Base-by-base conservation (phyloP, 2,329 filamentous ascomycete genomes). In the Zelopaecilomyces penicillatus region DNA sequence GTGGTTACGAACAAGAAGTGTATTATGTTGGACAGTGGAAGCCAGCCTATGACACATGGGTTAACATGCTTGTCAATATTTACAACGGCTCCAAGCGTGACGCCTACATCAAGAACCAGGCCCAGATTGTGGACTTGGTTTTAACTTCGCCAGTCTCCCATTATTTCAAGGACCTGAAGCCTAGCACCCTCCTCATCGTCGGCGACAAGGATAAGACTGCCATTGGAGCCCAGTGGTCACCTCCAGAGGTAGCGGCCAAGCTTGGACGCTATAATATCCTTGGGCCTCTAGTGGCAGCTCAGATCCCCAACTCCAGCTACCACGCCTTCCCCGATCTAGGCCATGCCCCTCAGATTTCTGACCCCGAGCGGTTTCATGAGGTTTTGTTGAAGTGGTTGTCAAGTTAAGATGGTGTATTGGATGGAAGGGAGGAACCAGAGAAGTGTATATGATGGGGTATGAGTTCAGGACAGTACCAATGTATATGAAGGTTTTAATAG, bases 181-280 rank as follows among this genome's bases (percentile, higher is more conserved):
- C 67, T 8, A 64, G 61, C 39, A 75, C 73, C 2, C 57, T 76
- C 26, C 55, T 79, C 43, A 55, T 78, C 41, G 64, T 76, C 40
- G 74, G 74, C 1, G 67, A 68, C 30, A 68, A 70, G 54, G 75
- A 78, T 48, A 73, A 63, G 33, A 78, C 75, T 3, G 75, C 74
- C 11, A 73, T 78, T 40, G 75, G 75, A 0, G 73, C 73, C 53
- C 65, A 67, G 41, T 78, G 74, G 73, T 64, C 68, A 8, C 62
- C 68, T 0, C 61, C 65, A 0, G 65, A 64, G 2, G 66, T 75
- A 10, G 64, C 68, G 37, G 64, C 59, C 5, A 60, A 58, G 50
- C 52, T 78, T 10, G 75, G 74, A 0, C 66, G 70, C 50, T 78
- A 75, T 48, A 61, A 69, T 40, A 55, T 71, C 4, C 57, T 79